Base-by-base conservation (phyloP, 148 eudicot genomes). In the Arbutus unedo region DNA sequence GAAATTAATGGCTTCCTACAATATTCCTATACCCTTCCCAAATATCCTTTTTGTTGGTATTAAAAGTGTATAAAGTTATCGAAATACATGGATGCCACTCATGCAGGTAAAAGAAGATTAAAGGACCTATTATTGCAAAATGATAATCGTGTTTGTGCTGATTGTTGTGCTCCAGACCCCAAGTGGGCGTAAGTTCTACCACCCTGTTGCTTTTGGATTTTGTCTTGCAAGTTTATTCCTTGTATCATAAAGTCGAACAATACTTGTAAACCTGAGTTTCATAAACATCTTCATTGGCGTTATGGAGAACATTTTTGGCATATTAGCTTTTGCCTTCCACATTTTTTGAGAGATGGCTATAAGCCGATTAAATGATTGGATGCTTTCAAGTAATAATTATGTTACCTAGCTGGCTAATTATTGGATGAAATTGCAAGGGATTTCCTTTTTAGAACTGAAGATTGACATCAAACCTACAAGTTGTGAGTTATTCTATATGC, bases 151-250 rank as follows among this genome's bases (percentile, higher is more conserved):
- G 66, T 73, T 50, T 95, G 98, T 88, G 98, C 98, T 84, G 98
- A 95, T 87, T 95, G 98, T 86, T 84, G 89, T 85, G 92, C 98
- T 77, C 89, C 92, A 78, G 98, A 95, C 88, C 98, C 98, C 71
- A 95, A 93, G 85, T 95, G 98, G 98, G 98, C 98, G 98, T 95
- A 92, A 89, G 97, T 87, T 86, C 31, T 18, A 18, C 25, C 16
- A 16, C 70, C 53, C 18, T 78, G 51, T 16, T 45, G 53, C 70
- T 15, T 45, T 59, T 45, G 60, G n/a, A 57, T 44, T 57, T 7
- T 19, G 5, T 14, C 23, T 78, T 49, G 50, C 71, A 11, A 44
- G 41, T 1, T 8, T 10, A 16, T 78, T 78, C 81, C 53, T 57
- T 50, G 56, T 77, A 56, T 15, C 51, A 13, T 50, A 14, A 5